Conservation (phyloP, 2,329 filamentous ascomycete species). For the Exophiala sp. region DNA sequence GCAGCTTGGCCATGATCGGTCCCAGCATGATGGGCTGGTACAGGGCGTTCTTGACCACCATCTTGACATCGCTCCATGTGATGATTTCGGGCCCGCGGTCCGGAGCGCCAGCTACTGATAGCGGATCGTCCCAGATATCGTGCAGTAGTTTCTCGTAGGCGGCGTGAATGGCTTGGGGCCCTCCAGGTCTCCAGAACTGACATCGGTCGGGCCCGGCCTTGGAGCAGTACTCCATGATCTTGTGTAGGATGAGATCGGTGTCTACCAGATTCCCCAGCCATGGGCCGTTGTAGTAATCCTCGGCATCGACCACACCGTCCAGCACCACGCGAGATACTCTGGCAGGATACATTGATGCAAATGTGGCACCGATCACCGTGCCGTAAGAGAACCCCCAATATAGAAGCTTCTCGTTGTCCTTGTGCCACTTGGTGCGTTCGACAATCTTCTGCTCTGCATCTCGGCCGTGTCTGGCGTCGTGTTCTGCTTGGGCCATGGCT, state of each 20-base stretch:
- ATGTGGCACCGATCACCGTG: slow-evolving; percentile 12
- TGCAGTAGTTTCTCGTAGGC: slow-evolving; percentile 19
- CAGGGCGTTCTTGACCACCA: slow-evolving; percentile 32
- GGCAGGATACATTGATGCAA: slow-evolving; percentile 16
- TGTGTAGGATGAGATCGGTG: slow-evolving; percentile 33
- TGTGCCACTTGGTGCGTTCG: slow-evolving; percentile 46
- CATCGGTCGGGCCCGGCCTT: slow-evolving; percentile 37
- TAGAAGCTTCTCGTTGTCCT: slow-evolving; percentile 33
- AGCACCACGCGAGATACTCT: slow-evolving; percentile 10
- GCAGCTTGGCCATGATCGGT: slow-evolving; percentile 11
- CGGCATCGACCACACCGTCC: slow-evolving; percentile 13
- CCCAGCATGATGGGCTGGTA: slow-evolving; percentile 12
- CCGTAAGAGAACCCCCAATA: slow-evolving; percentile 20
- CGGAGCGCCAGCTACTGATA: slow-evolving; percentile 5
- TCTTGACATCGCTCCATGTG: slow-evolving; percentile 46
- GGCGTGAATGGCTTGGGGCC: slow-evolving; percentile 15
- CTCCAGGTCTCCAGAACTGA: slow-evolving; percentile 13
- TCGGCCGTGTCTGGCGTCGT: slow-evolving; percentile 46
- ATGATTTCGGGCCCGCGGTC: slow-evolving; percentile 35
- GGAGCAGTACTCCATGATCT: slow-evolving; percentile 50
- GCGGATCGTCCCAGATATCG: slow-evolving; percentile 18
- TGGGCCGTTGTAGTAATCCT: slow-evolving; percentile 18
- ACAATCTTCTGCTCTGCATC: slow-evolving; percentile 33
- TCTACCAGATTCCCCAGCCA: slow-evolving; percentile 20
- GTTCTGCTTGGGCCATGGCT: slow-evolving; percentile 35